Conservation (phyloP, 2,329 filamentous ascomycete genomes). For the Cercospora citrullina region DNA sequence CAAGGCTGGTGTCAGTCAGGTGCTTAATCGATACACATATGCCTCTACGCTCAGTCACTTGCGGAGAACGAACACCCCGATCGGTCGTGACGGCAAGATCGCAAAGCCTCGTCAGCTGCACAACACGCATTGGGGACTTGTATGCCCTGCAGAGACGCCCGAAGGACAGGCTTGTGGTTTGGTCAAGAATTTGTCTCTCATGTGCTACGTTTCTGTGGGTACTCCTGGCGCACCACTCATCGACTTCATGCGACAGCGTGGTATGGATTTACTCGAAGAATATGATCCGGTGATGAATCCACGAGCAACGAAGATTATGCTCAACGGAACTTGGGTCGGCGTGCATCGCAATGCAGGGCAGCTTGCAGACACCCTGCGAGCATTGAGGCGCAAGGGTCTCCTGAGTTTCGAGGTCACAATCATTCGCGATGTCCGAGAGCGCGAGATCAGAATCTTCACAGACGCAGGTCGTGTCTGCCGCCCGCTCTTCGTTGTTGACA, state of each 20-base stretch:
- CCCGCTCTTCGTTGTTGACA: constrained; percentile 90
- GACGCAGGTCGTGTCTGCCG: constrained; percentile 94
- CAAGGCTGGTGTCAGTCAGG: constrained; percentile 96
- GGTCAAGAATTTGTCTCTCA: constrained; percentile 95
- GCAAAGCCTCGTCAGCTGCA: constrained; percentile 97
- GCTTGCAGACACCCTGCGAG: constrained; percentile 61
- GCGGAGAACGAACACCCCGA: constrained; percentile 94
- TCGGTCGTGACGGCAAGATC: constrained; percentile 95
- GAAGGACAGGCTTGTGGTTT: constrained; percentile 98
- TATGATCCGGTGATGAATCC: constrained; percentile 70
- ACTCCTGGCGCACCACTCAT: constrained; percentile 87
- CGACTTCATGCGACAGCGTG: constrained; percentile 91
- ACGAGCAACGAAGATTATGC: constrained; percentile 94
- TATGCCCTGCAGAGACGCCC: constrained; percentile 95
- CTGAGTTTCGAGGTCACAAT: constrained; percentile 92
- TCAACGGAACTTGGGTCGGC: constrained; percentile 98
- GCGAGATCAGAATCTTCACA: constrained; percentile 98
- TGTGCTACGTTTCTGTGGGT: constrained; percentile 97
- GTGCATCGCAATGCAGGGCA: constrained; percentile 86
- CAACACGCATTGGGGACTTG: constrained; percentile 97
- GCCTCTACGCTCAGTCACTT: constrained; percentile 95
- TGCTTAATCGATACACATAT: constrained; percentile 96
- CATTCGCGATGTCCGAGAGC: constrained; percentile 92
- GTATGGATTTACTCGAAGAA: constrained; percentile 96
- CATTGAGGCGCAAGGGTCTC: constrained; percentile 64